Conservation (phyloP, 2,329 filamentous ascomycete species). For the Berkeleyomyces basicola region DNA sequence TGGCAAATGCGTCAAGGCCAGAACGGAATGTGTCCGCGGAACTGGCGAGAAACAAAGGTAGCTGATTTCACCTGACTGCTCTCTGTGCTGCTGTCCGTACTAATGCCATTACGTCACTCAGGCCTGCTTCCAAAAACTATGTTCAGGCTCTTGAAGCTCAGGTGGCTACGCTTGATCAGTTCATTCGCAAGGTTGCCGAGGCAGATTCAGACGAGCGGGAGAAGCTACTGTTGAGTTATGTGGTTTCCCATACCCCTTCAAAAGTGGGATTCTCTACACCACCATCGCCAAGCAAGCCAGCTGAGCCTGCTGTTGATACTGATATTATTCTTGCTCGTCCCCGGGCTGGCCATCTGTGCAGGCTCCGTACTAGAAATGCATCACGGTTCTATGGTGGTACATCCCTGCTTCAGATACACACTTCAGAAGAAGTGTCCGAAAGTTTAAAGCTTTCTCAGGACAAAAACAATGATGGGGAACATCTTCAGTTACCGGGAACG, state of each 20-base stretch:
- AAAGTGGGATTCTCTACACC: conserved; percentile 15
- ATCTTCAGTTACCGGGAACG: background rate
- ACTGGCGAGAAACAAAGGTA: conserved; percentile 28
- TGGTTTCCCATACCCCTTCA: background rate
- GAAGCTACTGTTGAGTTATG: conserved; percentile 25
- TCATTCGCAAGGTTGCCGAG: conserved; percentile 28
- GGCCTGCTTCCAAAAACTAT: conserved; percentile 29
- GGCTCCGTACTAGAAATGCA: conserved; percentile 2
- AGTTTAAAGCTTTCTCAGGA: background rate
- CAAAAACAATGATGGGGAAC: background rate
- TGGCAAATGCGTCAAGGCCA: conserved; percentile 29
- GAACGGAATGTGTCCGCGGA: conserved; percentile 25
- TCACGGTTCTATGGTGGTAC: conserved; percentile 10
- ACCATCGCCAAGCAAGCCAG: background rate
- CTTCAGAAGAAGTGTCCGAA: background rate
- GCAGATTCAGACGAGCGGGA: conserved; percentile 25
- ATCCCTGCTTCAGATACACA: conserved; percentile 8
- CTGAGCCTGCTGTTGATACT: background rate
- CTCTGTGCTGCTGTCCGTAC: background rate
- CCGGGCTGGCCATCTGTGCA: conserved; percentile 22
- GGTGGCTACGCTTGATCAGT: conserved; percentile 28
- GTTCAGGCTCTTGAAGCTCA: conserved; percentile 32
- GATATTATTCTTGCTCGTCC: conserved; percentile 13
- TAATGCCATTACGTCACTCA: conserved; percentile 15
- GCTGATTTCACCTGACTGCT: background rate